A percentile compares a stretch with the other conserved stretches of the same genome.
Conservation (phyloP, 75 land plant species). For the Cryptomeria japonica region DNA sequence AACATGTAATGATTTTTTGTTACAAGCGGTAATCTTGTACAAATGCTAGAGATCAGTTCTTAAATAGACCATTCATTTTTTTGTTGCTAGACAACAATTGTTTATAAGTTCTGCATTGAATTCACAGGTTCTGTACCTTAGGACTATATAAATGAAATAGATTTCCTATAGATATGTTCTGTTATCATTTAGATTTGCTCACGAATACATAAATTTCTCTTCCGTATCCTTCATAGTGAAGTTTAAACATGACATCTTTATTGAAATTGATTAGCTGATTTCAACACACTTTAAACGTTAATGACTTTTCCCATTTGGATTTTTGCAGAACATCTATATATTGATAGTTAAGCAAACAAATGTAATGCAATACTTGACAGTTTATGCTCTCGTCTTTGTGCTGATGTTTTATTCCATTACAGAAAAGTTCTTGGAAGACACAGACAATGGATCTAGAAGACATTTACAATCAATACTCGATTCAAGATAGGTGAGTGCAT, state of each 20-base stretch:
- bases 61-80: background rate
- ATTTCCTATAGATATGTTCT: background rate
- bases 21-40: background rate
- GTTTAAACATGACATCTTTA: background rate
- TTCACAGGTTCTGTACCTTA: background rate
- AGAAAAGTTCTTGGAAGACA: slow-evolving; percentile 5
- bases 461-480: slow-evolving; percentile 3
- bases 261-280: background rate
- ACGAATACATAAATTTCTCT: background rate
- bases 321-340: background rate
- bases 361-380: background rate
- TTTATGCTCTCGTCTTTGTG: background rate
- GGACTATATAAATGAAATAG: background rate
- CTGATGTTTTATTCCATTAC: background rate
- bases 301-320: background rate
- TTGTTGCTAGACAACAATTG: background rate
- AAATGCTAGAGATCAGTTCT: background rate
- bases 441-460: background rate
- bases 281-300: background rate
- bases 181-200: background rate
- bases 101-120: background rate
- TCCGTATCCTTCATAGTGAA: background rate
- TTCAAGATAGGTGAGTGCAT: slow-evolving; percentile 2
- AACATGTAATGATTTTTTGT: background rate
- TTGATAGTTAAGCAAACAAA: background rate